These are phyloP conservation scores for Hypomyces rosellus DNA, from an alignment of 2,329 filamentous ascomycete species.

Conservation along the genomic window DNA sequence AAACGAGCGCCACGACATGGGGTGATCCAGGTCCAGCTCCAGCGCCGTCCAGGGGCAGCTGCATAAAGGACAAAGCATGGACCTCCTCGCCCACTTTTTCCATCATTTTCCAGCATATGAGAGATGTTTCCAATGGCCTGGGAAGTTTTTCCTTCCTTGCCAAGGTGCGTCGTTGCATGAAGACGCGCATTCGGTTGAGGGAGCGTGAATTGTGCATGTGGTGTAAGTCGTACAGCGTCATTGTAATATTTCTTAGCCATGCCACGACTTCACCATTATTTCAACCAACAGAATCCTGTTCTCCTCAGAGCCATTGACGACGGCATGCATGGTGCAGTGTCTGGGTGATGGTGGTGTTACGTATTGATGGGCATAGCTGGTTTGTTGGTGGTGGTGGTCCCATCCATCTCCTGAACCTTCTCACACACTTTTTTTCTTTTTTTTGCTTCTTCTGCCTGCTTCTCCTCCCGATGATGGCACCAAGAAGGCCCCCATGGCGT, in stretches of 20 bases:
- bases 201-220: no score
- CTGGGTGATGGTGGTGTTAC: not conserved
- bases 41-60: slow-evolving; percentile 9
- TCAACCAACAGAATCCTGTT: no score
- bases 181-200: no score
- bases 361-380: not conserved
- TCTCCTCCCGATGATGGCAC: no score
- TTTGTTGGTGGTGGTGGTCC: not conserved
- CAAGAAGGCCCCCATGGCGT: not conserved
- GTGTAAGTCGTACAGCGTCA: no score
- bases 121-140: slow-evolving; percentile 1
- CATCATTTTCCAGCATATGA: slow-evolving; percentile 1
- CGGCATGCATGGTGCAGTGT: no score
- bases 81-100: slow-evolving; percentile 3
- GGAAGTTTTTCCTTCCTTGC: no score
- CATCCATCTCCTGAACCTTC: slow-evolving; percentile 5
- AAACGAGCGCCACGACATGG: not conserved
- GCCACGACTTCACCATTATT: no score
- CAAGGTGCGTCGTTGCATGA: no score
- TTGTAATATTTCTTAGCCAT: no score
- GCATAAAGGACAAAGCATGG: slow-evolving; percentile 1
- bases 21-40: slow-evolving; percentile 2
- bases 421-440: not conserved
- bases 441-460: not conserved
- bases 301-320: no score